A percentile compares a stretch with the other conserved stretches of the same genome.
phyloP scores from a whole-genome alignment of 805 yeast genomes.

The Kuraishia capsulata region DNA sequence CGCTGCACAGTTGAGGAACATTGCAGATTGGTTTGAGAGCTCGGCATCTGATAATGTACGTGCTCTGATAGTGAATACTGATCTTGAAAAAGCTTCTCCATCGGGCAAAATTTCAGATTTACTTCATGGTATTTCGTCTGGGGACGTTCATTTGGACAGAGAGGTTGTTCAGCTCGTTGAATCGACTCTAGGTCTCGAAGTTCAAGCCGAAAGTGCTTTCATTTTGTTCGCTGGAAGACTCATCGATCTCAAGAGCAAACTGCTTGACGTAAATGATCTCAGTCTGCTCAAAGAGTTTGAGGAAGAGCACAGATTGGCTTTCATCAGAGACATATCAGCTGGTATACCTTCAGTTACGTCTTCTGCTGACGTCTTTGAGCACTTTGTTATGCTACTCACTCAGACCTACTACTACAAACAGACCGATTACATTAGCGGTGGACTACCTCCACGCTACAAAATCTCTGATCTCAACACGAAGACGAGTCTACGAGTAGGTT shows the following conservation, averaged over 20 bases:
- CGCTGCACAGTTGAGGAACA: background rate
- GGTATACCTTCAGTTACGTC: background rate
- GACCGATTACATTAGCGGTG: constrained; percentile 30
- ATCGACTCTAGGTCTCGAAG: background rate
- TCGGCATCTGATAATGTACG: background rate
- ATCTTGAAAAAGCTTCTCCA: background rate
- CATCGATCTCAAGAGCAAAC: constrained; percentile 24
- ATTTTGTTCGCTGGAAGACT: constrained; percentile 71
- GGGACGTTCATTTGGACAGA: background rate
- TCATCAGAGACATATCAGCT: background rate
- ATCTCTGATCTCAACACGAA: constrained; percentile 16
- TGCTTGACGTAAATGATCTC: background rate
- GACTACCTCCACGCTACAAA: constrained; percentile 38
- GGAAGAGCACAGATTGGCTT: background rate
- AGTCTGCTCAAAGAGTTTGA: background rate
- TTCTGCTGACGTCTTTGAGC: constrained; percentile 16
- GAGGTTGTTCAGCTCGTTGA: background rate
- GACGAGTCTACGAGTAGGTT: constrained; percentile 17
- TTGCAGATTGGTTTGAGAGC: background rate
- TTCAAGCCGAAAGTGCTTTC: background rate
- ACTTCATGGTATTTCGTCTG: background rate
- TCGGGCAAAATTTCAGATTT: background rate
- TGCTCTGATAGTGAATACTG: background rate
- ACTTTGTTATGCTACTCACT: constrained; percentile 11
- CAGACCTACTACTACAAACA: constrained; percentile 18